Evolutionary conservation across 2,329 filamentous ascomycete species (phyloP).

Genomic region (Alternaria burnsii): DNA sequence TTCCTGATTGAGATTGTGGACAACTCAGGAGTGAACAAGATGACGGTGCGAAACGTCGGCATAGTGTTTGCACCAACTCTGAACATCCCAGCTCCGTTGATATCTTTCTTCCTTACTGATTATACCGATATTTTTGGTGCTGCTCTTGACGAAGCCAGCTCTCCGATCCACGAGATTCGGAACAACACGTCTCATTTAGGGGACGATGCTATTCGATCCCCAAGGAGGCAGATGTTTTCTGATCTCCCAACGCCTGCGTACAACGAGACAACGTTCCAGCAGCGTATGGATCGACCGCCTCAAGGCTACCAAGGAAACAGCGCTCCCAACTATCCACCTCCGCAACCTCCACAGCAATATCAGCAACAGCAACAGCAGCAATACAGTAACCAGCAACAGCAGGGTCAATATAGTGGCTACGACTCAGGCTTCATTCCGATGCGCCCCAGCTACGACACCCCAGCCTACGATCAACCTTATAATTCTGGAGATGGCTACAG

Average conservation of each 20-base stretch:
- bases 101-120: conserved; percentile 91
- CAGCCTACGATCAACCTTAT: conserved; percentile 40
- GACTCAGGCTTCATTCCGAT: conserved; percentile 63
- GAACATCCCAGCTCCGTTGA: conserved; percentile 94
- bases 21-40: conserved; percentile 91
- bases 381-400: conserved; percentile 24
- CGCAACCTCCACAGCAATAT: conserved; percentile 33
- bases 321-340: conserved; percentile 37
- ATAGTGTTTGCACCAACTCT: conserved; percentile 98
- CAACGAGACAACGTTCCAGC: conserved; percentile 63
- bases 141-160: conserved; percentile 65
- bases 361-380: conserved; percentile 27
- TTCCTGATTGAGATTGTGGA: conserved; percentile 94
- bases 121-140: conserved; percentile 85
- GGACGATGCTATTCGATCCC: conserved; percentile 69
- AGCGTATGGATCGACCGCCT: conserved; percentile 37
- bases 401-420: conserved; percentile 44
- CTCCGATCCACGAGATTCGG: conserved; percentile 57
- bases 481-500: conserved; percentile 43
- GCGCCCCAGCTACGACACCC: conserved; percentile 59
- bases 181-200: conserved; percentile 53
- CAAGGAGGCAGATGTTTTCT: conserved; percentile 71
- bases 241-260: conserved; percentile 72
- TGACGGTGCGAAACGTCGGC: conserved; percentile 95
- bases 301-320: conserved; percentile 30